Evolutionary conservation across 75 land plant genomes (phyloP), one percentile per base, ranked within the genome.

Genomic region (Pinus albicaulis): DNA sequence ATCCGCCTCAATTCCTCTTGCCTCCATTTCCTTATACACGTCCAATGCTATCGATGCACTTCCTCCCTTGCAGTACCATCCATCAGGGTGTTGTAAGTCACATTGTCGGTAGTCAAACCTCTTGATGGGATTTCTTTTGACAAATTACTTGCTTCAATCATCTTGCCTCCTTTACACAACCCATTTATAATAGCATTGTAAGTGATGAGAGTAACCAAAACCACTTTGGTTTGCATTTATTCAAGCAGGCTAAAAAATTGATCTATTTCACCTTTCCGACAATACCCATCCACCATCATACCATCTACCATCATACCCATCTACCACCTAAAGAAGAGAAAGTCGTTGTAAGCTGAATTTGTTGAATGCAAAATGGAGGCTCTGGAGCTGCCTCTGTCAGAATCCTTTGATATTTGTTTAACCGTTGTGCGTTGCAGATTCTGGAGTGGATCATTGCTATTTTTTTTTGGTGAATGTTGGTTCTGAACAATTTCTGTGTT

Each of bases 81-180:
- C 74, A 91, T 82, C 70, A 92, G 71, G 12, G 86, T 86, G 71
- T 91, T 86, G 77, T 81, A 92, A n/a, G 90, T 86, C 58, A 80
- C 84, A 24, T 83, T 83, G 25, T 80, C 83, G 59, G 15, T 72
- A 56, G 31, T 77, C 84, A 56, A 80, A 80, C 82, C 82, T 52
- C 78, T 77, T 79, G 19, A 1, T 28, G 19, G 15, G 20, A 82
- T 64, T 44, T 69, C 60, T 73, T 69, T 79, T 24, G 80, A 82
- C 11, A 88, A 20, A 26, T 76, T 75, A 80, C 80, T 81, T 3
- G 87, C 87, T 41, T 82, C 78, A 48, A 28, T 26, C 34, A 79
- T 82, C 55, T 83, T 80, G 26, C 90, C 85, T 70, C 34, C 59
- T 74, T 80, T 82, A 71, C 85, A 88, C 72, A 88, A 73, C 28